Evolutionary conservation across 345 rosid species (phyloP), one percentile per base, ranked within the genome.

Genomic region (Camelina laxa): DNA sequence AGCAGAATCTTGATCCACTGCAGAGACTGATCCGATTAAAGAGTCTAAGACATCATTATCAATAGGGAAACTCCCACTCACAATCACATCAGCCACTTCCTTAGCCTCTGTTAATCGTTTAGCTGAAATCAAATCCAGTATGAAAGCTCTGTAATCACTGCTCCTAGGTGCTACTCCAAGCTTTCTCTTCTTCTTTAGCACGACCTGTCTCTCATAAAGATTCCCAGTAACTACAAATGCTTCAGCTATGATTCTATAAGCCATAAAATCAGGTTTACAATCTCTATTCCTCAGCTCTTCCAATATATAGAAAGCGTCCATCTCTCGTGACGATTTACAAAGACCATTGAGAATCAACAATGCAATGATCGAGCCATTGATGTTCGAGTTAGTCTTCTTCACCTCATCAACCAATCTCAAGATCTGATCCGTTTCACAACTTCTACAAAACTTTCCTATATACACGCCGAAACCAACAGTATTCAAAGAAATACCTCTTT

Each of bases 231-330:
- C 31, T 16, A 85, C 83, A 79, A 87, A 88, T 13, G 86, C 89
- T 81, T 94, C 97, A 3, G 91, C 92, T 27, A 91, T 83, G 66
- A 89, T 77, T 74, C 98, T 83, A 76, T 94, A 94, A 1, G 97
- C 95, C 77, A 89, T 81, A 77, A 94, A 94, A 84, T 91, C 98
- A 47, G 98, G 98, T 65, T 94, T 94, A 66, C 89, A 94, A 1
- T 81, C 81, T 39, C 89, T 84, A 55, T 68, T 84, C 69, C 95
- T 83, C 62, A 94, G 73, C 84, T 94, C 96, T 66, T 88, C 87
- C 83, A 94, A 78, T 44, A 72, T 78, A 77, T 83, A 72, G 50
- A 77, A 72, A 73, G 96, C 95, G 30, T 87, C 97, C 41, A 60
- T 75, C 12, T 80, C 82, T 76, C 95, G 86, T 2, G 90, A 89